These are phyloP conservation scores for Yamadazyma spencermartinsiae DNA, from an alignment of 1,139 yeast genomes.

Conservation along the genomic window DNA sequence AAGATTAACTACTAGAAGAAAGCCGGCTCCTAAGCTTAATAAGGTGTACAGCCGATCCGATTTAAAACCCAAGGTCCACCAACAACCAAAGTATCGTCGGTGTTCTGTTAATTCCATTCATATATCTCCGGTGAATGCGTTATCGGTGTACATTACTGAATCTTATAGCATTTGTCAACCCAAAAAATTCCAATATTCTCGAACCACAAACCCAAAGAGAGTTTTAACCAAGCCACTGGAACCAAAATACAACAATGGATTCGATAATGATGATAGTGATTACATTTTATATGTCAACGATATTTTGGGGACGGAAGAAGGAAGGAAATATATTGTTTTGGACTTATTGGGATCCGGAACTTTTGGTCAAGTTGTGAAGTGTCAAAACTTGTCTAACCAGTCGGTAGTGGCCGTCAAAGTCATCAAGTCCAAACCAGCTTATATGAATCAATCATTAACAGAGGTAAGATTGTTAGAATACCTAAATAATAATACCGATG, in stretches of 20 bases:
- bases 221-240: constrained; percentile 92
- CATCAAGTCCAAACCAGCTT: constrained; percentile 89
- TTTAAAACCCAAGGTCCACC: constrained; percentile 61
- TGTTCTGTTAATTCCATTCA: constrained; percentile 77
- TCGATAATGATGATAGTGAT: constrained; percentile 86
- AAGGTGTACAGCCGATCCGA: constrained; percentile 50
- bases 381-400: constrained; percentile 87
- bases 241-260: constrained; percentile 78
- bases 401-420: constrained; percentile 94
- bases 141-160: constrained; percentile 74
- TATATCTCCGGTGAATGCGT: constrained; percentile 83
- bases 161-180: constrained; percentile 89
- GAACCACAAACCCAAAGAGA: constrained; percentile 84
- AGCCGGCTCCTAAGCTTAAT: constrained; percentile 40
- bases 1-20: constrained; percentile 21
- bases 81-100: constrained; percentile 75
- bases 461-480: constrained; percentile 87
- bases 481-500: constrained; percentile 71
- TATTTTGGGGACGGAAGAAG: constrained; percentile 84
- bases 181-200: constrained; percentile 73
- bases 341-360: constrained; percentile 96
- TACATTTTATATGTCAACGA: constrained; percentile 94
- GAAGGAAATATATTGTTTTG: constrained; percentile 80
- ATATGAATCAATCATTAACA: constrained; percentile 85
- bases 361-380: constrained; percentile 97